Conservation (phyloP, 2,329 filamentous ascomycete species). For the Diatrype stigma region DNA sequence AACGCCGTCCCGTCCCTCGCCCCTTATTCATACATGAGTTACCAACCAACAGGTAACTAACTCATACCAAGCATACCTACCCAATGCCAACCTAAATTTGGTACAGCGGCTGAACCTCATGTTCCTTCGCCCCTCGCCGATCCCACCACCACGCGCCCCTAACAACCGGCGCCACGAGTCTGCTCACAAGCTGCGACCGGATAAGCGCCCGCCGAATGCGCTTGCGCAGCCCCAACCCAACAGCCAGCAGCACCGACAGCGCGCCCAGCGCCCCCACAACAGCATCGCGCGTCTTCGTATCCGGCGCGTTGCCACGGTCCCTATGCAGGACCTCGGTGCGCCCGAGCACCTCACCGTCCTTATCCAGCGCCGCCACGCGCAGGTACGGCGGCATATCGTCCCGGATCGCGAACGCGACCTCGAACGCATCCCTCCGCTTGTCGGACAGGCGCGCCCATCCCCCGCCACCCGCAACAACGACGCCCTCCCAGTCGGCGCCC, state of each 20-base stretch:
- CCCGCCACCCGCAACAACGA: neutral
- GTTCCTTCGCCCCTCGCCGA: neutral
- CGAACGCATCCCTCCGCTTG: slow-evolving; percentile 10
- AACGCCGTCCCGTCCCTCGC: too few species aligned
- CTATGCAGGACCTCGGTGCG: slow-evolving; percentile 9
- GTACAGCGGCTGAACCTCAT: neutral
- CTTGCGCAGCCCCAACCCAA: neutral
- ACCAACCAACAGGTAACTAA: too few species aligned
- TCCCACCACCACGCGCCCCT: neutral
- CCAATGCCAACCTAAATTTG: neutral
- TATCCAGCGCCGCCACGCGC: slow-evolving; percentile 7
- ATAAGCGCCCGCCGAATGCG: neutral
- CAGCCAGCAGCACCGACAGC: neutral
- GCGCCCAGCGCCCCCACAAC: neutral
- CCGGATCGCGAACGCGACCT: slow-evolving; percentile 5
- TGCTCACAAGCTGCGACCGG: neutral
- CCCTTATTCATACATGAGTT: too few species aligned
- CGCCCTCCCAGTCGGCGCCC: slow-evolving; percentile 4
- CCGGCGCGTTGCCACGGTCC: slow-evolving; percentile 8
- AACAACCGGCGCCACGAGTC: neutral
- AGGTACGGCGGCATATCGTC: slow-evolving; percentile 9
- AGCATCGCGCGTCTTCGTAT: neutral
- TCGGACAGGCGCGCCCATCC: slow-evolving; percentile 5
- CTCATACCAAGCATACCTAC: too few species aligned
- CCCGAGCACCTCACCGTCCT: slow-evolving; percentile 8